A percentile compares a stretch with the other conserved stretches of the same genome.
These are phyloP conservation scores for Rhododendron mucronatum DNA, from an alignment of 148 eudicot genomes.

Conservation along the genomic window DNA sequence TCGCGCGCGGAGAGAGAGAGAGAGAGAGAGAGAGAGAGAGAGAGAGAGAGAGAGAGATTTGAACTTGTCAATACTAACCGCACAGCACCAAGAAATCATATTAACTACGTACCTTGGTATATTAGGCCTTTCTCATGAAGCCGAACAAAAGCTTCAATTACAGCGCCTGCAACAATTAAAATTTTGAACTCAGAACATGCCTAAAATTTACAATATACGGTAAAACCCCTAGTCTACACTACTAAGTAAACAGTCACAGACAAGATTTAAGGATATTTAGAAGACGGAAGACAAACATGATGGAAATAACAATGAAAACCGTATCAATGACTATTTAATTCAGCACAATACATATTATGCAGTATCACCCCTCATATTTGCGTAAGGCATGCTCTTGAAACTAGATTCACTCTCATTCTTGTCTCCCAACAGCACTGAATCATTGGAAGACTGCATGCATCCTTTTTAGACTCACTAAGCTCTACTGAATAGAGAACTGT, in stretches of 20 bases:
- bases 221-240: background rate
- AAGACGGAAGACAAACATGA: background rate
- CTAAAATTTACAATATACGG: background rate
- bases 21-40: background rate
- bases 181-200: conserved; percentile 13
- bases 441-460: background rate
- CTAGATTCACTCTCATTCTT: background rate
- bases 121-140: conserved; percentile 98
- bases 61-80: background rate
- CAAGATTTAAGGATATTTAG: background rate
- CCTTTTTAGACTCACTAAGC: conserved; percentile 8
- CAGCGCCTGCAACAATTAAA: conserved; percentile 69
- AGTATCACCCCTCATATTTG: background rate
- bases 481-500: conserved; percentile 36
- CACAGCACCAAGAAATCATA: background rate
- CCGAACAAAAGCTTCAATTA: conserved; percentile 86
- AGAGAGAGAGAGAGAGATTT: background rate
- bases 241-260: background rate
- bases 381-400: background rate
- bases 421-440: background rate
- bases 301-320: background rate
- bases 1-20: background rate
- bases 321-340: background rate
- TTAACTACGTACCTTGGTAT: conserved; percentile 61
- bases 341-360: background rate